Evolutionary conservation across 768 basidiomycete genomes (phyloP).

Genomic region (Chalciporus piperatus): DNA sequence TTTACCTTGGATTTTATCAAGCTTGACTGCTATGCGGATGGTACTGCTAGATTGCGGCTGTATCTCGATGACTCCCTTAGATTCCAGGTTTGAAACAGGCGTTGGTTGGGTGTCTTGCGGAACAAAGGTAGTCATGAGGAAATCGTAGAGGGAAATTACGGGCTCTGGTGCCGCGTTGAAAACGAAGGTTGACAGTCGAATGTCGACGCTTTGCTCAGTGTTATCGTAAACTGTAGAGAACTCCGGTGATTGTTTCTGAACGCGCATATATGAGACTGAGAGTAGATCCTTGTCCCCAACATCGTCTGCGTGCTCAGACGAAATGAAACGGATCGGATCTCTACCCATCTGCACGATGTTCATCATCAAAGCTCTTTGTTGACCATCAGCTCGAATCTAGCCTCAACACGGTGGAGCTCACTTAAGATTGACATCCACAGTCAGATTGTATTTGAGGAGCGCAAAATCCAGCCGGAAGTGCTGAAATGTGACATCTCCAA

Average conservation of each 20-base stretch:
- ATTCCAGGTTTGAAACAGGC: slow-evolving; percentile 10
- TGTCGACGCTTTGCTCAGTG: slow-evolving; percentile 84
- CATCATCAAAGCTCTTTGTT: slow-evolving; percentile 68
- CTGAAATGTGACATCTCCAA: slow-evolving; percentile 79
- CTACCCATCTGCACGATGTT: slow-evolving; percentile 58
- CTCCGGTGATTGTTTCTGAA: slow-evolving; percentile 83
- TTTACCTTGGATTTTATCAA: slow-evolving; percentile 81
- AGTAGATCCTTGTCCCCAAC: slow-evolving; percentile 64
- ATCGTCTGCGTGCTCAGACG: slow-evolving; percentile 48
- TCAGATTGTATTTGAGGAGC: slow-evolving; percentile 82
- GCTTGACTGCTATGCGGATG: slow-evolving; percentile 76
- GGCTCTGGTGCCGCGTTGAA: slow-evolving; percentile 89
- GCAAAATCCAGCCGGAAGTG: slow-evolving; percentile 74
- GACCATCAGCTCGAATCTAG: slow-evolving; percentile 8
- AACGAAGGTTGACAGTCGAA: slow-evolving; percentile 86
- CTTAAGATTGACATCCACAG: slow-evolving; percentile 79
- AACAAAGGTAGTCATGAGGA: slow-evolving; percentile 96
- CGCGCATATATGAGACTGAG: slow-evolving; percentile 72
- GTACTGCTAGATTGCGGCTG: slow-evolving; percentile 42
- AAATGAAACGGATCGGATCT: slow-evolving; percentile 59
- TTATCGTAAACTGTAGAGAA: slow-evolving; percentile 76
- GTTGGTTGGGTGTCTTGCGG: slow-evolving; percentile 31
- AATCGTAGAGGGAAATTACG: slow-evolving; percentile 88
- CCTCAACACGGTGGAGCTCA: slow-evolving; percentile 28
- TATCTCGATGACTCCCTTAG: neutral